Base-by-base conservation (phyloP, 1,284 basidiomycete genomes). In the Porogramme epimiltina region DNA sequence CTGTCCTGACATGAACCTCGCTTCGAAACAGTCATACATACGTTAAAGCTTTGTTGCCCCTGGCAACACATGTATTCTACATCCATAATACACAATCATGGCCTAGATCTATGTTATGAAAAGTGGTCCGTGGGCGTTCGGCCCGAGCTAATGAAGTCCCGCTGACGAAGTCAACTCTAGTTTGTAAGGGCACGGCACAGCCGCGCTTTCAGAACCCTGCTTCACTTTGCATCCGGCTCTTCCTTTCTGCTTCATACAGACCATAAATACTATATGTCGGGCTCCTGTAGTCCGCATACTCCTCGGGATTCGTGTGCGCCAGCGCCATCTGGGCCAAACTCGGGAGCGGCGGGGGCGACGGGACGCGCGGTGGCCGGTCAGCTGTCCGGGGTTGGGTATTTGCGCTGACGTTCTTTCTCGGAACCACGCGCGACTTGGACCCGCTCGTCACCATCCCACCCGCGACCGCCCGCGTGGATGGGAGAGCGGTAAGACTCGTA, bases 231-330 rank as follows among this genome's bases (percentile, higher is more conserved):
- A 63, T 66, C 40, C 73, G 70, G 56, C 83, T 84, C 71, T 81
- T 87, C 63, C 81, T 71, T 51, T 85, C 82, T 18, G 70, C 73
- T 51, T 83, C 84, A 62, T 90, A 91, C 59, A 89, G 60, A 40
- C 85, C 85, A 62, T 86, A 91, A 51, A 91, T 81, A 64, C 89
- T 91, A 59, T 91, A 91, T 3, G 89, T 91, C 20, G 89, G 87
- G 61, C 89, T 89, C 57, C 82, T 75, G 56, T 91, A 90, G 37
- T 82, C 80, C 2, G 71, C 78, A 66, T 79, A 87, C 4, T 75
- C 82, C 42, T 82, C 78, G 11, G 80, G 76, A 53, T 86, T 81
- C 3, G 71, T 67, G 56, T 87, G 84, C 44, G 80, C 76, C 64
- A 90, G 62, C 45, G 79, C 88, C 87, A 91, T 89, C 68, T 90